These are phyloP conservation scores for Suillus plorans DNA, from an alignment of 768 basidiomycete genomes.

Conservation along the genomic window DNA sequence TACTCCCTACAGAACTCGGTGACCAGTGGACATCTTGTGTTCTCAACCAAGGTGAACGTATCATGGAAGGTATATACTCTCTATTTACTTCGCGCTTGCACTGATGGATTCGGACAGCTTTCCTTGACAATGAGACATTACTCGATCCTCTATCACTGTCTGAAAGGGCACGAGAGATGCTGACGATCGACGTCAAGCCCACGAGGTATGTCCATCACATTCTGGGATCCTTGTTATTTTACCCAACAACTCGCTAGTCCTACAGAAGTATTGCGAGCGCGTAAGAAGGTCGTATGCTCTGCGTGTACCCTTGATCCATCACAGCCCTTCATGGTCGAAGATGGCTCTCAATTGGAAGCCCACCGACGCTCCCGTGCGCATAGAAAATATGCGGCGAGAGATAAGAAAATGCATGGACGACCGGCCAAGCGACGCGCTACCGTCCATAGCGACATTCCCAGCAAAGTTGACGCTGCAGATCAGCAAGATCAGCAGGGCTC, in stretches of 20 bases:
- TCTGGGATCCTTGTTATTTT: constrained; percentile 5
- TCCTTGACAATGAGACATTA: constrained; percentile 47
- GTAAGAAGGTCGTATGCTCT: constrained; percentile 58
- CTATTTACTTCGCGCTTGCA: background rate
- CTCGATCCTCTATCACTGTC: constrained; percentile 62
- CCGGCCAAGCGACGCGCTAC: background rate
- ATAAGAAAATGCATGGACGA: background rate
- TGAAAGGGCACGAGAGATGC: constrained; percentile 49
- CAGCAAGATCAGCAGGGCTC: background rate
- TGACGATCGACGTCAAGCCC: constrained; percentile 43
- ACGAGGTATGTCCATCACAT: constrained; percentile 38
- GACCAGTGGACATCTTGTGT: constrained; percentile 62
- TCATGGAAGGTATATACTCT: constrained; percentile 45
- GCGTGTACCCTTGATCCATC: constrained; percentile 58
- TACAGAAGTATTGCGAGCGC: constrained; percentile 48
- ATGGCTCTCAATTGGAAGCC: constrained; percentile 48
- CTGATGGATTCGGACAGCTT: constrained; percentile 42
- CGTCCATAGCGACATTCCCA: background rate
- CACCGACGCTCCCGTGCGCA: constrained; percentile 62
- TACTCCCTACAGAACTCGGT: constrained; percentile 41
- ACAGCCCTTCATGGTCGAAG: constrained; percentile 65
- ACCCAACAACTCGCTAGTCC: constrained; percentile 45
- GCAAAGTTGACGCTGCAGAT: background rate
- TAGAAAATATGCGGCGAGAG: constrained; percentile 41
- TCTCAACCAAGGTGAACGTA: constrained; percentile 44